phyloP scores from a whole-genome alignment of 192 early-diverging fungal species.

The Backusella luteola region DNA sequence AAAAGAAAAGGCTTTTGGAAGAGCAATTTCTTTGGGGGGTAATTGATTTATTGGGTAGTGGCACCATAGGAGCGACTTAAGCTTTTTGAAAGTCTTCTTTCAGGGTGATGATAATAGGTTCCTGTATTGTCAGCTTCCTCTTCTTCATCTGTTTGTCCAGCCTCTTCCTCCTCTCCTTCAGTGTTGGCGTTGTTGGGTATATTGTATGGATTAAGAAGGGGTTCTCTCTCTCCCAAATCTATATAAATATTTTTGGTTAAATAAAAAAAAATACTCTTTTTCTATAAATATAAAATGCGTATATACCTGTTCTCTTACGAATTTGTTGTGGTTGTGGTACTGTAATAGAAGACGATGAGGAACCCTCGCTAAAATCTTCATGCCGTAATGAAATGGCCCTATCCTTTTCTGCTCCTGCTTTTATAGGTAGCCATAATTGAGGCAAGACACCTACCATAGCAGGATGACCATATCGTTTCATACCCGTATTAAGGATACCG shows the following conservation, averaged over 20 bases:
- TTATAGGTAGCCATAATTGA: constrained; percentile 71
- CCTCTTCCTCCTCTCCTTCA: background rate
- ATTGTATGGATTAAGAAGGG: background rate
- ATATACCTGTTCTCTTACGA: constrained; percentile 8
- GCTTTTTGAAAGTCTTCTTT: constrained; percentile 23
- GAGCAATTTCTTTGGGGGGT: background rate
- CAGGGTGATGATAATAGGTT: constrained; percentile 51
- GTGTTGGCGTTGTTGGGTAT: background rate
- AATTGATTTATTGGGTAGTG: background rate
- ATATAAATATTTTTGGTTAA: background rate
- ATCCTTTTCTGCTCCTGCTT: constrained; percentile 18
- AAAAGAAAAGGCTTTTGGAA: background rate
- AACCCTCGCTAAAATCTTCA: constrained; percentile 4
- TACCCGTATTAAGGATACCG: constrained; percentile 70
- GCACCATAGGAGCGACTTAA: constrained; percentile 13
- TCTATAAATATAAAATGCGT: background rate
- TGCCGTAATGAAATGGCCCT: background rate
- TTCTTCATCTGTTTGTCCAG: constrained; percentile 28
- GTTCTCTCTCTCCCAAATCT: constrained; percentile 8
- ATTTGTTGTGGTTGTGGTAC: constrained; percentile 3
- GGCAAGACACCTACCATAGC: constrained; percentile 65
- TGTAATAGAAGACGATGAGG: background rate
- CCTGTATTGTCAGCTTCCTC: constrained; percentile 30
- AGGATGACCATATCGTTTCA: constrained; percentile 67
- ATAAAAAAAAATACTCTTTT: background rate